phyloP scores from a whole-genome alignment of 164 flowering plant species.

The Vitis vinifera region DNA sequence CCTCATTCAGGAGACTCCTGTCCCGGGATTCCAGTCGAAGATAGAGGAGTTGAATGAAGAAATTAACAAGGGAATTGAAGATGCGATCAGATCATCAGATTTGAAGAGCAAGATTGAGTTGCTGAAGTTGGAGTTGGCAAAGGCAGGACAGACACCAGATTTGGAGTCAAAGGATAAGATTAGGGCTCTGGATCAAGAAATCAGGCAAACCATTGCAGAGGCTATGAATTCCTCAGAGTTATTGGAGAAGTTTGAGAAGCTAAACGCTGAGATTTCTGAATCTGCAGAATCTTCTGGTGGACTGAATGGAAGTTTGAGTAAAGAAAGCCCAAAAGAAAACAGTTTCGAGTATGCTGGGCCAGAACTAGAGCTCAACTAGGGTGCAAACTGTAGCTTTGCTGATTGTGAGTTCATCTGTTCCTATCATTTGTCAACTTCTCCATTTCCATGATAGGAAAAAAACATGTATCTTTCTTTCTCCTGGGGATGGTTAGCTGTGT shows the following conservation, averaged over 20 bases:
- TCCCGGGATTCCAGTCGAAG: conserved; percentile 28
- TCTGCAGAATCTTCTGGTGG: conserved; percentile 28
- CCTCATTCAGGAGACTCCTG: conserved; percentile 17
- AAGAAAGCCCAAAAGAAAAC: conserved; percentile 22
- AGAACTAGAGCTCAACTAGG: conserved; percentile 30
- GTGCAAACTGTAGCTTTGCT: conserved; percentile 29
- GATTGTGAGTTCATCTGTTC: conserved; percentile 37
- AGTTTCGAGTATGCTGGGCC: conserved; percentile 23
- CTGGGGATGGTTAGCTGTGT: not conserved
- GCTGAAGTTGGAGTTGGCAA: conserved; percentile 52
- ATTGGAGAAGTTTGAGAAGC: conserved; percentile 50
- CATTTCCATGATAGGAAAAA: not conserved
- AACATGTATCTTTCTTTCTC: too few relatives aligned
- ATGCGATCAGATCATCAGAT: conserved; percentile 43
- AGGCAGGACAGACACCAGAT: conserved; percentile 55
- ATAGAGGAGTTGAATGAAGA: conserved; percentile 50
- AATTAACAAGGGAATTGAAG: conserved; percentile 40
- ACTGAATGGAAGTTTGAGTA: conserved; percentile 35
- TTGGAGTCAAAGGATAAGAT: conserved; percentile 50
- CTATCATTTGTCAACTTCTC: not conserved
- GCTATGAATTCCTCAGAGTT: conserved; percentile 43
- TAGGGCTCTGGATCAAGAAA: conserved; percentile 48
- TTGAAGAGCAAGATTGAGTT: conserved; percentile 55
- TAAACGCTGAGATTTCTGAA: conserved; percentile 42
- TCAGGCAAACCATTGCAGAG: conserved; percentile 53